Percentiles rank a stretch among this genome's conserved stretches.
Evolutionary conservation across 192 early-diverging fungal genomes (phyloP).

Genomic region (Mortierella claussenii): DNA sequence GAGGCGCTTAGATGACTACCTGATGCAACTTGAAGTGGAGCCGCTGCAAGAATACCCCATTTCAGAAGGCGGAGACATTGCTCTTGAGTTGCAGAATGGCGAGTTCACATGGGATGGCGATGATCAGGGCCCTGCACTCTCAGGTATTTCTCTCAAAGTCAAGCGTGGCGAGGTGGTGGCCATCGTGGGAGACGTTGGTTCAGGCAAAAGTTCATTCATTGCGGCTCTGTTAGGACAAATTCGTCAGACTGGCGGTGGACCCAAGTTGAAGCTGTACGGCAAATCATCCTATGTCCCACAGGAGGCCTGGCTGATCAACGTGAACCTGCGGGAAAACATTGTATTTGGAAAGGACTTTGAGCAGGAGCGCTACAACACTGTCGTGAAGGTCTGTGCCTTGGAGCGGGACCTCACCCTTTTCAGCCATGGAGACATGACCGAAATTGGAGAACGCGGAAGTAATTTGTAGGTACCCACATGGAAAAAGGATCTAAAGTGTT

Average conservation of each 20-base stretch:
- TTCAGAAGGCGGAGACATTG: conserved; percentile 41
- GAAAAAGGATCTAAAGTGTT: no score
- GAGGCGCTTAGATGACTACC: conserved; percentile 22
- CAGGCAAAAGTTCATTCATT: no score
- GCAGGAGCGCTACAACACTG: conserved; percentile 62
- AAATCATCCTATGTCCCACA: conserved; percentile 76
- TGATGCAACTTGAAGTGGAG: conserved; percentile 64
- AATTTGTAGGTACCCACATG: no score
- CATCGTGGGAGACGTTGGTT: conserved; percentile 76
- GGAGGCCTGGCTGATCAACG: conserved; percentile 77
- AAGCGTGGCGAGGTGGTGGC: conserved; percentile 65
- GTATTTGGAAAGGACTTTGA: conserved; percentile 78
- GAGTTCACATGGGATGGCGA: conserved; percentile 66
- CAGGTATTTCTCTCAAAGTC: conserved; percentile 62
- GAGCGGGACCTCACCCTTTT: conserved; percentile 71
- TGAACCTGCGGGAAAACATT: conserved; percentile 82
- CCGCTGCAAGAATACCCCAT: conserved; percentile 22
- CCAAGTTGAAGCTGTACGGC: no score
- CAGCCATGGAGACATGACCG: conserved; percentile 72
- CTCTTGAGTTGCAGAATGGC: conserved; percentile 26
- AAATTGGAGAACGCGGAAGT: conserved; percentile 76
- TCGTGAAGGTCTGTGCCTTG: conserved; percentile 70
- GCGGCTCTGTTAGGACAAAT: no score
- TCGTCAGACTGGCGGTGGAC: no score
- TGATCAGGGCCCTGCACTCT: conserved; percentile 56